Evolutionary conservation across 176 grass and related monocot species (phyloP).

Genomic region (Zea luxurians): DNA sequence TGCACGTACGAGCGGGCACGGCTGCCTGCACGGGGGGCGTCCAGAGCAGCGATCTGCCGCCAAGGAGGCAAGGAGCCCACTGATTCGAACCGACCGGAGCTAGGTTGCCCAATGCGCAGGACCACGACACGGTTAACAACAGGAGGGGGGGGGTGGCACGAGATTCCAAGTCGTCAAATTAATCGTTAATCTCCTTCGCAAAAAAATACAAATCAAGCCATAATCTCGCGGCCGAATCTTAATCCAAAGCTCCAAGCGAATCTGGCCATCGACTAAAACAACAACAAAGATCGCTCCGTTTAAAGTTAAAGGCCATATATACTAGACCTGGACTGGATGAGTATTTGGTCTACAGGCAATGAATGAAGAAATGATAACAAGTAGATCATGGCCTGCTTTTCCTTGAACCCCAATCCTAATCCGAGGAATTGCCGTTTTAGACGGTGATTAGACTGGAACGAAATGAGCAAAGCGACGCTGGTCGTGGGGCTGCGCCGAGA

Average conservation of each 20-base stretch:
- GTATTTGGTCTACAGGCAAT: background rate
- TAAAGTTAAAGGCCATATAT: no score
- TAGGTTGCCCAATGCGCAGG: background rate
- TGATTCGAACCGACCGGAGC: background rate
- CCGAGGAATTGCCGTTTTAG: background rate
- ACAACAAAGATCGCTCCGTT: background rate
- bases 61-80: slow-evolving; percentile 26
- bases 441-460: slow-evolving; percentile 5
- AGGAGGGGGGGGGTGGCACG: background rate
- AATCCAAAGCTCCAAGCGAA: background rate
- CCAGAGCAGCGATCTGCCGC: slow-evolving; percentile 23
- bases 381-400: background rate
- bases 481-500: slow-evolving; percentile 18
- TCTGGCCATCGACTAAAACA: background rate
- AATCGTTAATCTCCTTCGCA: background rate
- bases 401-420: background rate
- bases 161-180: background rate
- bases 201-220: background rate
- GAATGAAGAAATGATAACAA: background rate
- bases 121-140: background rate
- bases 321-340: no score
- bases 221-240: background rate
- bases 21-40: background rate
- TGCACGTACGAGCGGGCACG: slow-evolving; percentile 11
- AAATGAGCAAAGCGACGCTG: background rate